Base-by-base conservation (phyloP, 352 stramenopile species). In the Globisporangium camurandrum region DNA sequence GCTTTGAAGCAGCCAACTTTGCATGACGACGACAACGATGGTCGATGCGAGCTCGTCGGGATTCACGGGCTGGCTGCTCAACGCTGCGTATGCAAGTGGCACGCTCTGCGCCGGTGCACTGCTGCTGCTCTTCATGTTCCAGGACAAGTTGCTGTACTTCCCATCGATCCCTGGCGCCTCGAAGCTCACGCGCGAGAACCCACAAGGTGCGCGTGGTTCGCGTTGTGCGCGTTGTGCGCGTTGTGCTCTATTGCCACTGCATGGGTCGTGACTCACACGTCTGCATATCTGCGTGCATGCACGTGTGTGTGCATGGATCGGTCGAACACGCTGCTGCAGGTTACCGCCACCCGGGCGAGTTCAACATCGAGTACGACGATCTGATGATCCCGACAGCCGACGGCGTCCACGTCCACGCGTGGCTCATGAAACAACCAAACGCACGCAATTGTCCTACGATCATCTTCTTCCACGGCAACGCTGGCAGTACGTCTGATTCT, bases 391-490 rank as follows among this genome's bases (percentile, higher is more conserved):
- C 56, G 23, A 84, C 76, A 33, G 69, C 64, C 16, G 91, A 97
- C 61, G 82, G 84, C 14, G 72, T 96, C 23, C 66, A 66, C 19
- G 71, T 98, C 49, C 86, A 97, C 64, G 84, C 88, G 43, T 98
- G 93, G 93, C 64, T 97, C 14, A 81, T 98, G 56, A 87, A 95
- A 46, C 86, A 96, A 41, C 71, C 67, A 3, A 56, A 83, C n/a
- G 61, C 69, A 48, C 51, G 44, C 8, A 52, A 9, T 12, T 54
- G 74, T 1, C 83, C 88, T 26, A 98, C 93, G 10, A 66, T 98
- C 46, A 75, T 98, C 28, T 98, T 97, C 51, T 97, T 97, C 64
- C 93, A 98, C 44, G 93, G 89, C 55, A 98, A 98, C 62, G 91
- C 93, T 19, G 90, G 89, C 64, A 92, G 82, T 93, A 59, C 51